A percentile compares a stretch with the other conserved stretches of the same genome.
These are phyloP conservation scores for Eucalyptus melliodora DNA, from an alignment of 345 rosid species.

Conservation along the genomic window DNA sequence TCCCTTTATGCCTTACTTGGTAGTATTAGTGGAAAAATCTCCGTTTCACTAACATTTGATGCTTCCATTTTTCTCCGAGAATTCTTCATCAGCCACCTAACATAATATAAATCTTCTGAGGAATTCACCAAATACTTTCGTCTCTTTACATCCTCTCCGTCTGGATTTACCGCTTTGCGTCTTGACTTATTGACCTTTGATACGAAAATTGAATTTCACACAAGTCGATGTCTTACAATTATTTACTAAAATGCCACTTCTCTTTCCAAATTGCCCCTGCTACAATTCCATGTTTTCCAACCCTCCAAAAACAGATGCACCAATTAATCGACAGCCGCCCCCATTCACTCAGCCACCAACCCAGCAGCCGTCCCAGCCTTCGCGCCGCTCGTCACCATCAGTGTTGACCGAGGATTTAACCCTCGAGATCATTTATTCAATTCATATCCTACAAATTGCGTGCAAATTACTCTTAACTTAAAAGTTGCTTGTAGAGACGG, in stretches of 20 bases:
- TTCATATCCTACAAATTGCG: rapidly evolving
- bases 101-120: not conserved
- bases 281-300: not conserved
- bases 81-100: not conserved
- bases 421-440: not conserved
- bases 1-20: not conserved
- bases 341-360: not conserved
- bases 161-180: not conserved
- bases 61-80: not conserved
- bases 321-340: not conserved
- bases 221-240: not conserved
- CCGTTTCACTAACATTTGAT: not conserved
- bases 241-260: not conserved
- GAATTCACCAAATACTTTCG: not conserved
- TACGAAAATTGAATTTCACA: not conserved
- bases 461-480: not conserved
- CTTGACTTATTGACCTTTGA: not conserved
- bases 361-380: not conserved
- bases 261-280: not conserved
- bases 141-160: not conserved
- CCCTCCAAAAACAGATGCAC: not conserved
- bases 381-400: not conserved
- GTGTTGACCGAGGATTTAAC: not conserved
- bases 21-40: not conserved
- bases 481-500: rapidly evolving